Base-by-base conservation (phyloP, 331 rosid genomes). In the Quercus tomentella region DNA sequence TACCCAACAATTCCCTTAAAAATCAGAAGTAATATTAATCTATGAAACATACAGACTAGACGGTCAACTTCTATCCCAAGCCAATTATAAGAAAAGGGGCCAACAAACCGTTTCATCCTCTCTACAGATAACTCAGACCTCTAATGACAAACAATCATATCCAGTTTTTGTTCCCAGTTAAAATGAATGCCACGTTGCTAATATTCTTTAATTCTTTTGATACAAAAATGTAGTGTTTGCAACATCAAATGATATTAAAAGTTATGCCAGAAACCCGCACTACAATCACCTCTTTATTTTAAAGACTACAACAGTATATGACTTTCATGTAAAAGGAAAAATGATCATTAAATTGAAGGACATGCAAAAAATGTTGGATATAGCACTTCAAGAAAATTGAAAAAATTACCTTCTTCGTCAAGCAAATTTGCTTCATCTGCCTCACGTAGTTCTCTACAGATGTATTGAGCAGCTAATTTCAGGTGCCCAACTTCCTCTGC, bases 361-460 rank as follows among this genome's bases (percentile, higher is more conserved):
- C 72, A 33, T 14, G 37, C 11, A 26, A 31, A 35, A 16, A 62
- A 62, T 28, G 45, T 41, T 17, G 70, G 15, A 65, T 17, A 63
- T 65, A 33, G 72, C 5, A 5, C 26, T 67, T 67, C 60, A 25
- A 70, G 37, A 66, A 22, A 51, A 22, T 73, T 41, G 70, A 16
- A 51, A 75, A 78, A 71, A 71, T 26, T 79, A 92, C 99, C 99
- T 90, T 91, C 94, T 89, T 93, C 97, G 1, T 88, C 89, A 84
- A 96, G 91, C 77, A 89, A 87, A 89, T 91, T 96, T 72, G 97
- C 91, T 84, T 93, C 98, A 79, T 90, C 95, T 61, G 98, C 97
- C 79, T 88, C 94, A 15, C 82, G 87, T 65, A 93, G 81, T 58
- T 91, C 93, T 78, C 84, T 90, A 57, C 82, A 83, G 51, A 89